Evolutionary conservation across 192 early-diverging fungal species (phyloP), one percentile per base, ranked within the genome.

Genomic region (Backusella sp.): DNA sequence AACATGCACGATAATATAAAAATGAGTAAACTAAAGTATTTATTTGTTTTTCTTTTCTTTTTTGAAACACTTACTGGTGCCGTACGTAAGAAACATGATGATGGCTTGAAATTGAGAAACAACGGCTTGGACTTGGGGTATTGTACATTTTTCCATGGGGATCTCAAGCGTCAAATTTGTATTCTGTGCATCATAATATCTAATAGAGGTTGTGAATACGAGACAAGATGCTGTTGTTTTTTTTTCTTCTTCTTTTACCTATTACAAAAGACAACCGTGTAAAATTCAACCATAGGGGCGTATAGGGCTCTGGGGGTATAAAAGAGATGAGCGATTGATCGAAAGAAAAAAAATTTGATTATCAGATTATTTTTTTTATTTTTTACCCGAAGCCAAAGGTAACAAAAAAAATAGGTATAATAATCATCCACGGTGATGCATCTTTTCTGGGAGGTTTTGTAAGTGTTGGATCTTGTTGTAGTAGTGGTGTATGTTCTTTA

Each of bases 81-180:
- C 32, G 21, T 59, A 76, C 11, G 56, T 41, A 3, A 75, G 28
- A 23, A 82, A 67, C 65, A 69, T 36, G 12, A 83, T 73, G 15
- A 79, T 56, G 0, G 74, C 82, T 56, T 74, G 73, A 6, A 39
- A 69, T n/a, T 70, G 19, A 21, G 75, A 74, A 3, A 83, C 78
- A 52, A 76, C n/a, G 6, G 72, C 19, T 44, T 83, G 82, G 7
- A 83, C 69, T 79, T 83, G 78, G 4, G 82, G 82, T 23, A 83
- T 76, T 36, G 77, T 52, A 68, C 82, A 83, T 41, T 77, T 75
- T 21, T 76, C 62, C 11, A 76, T 59, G 2, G 80, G 76, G 9
- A 62, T 62, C 26, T 11, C 56, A 23, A 62, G 56, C n/a, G 56
- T 62, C 23, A 62, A 36, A 35, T 19, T 2, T 8, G 34, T 35